A percentile compares a stretch with the other conserved stretches of the same genome.
These are phyloP conservation scores for Solanum virginianum DNA, from an alignment of 257 asterid species.

Conservation along the genomic window DNA sequence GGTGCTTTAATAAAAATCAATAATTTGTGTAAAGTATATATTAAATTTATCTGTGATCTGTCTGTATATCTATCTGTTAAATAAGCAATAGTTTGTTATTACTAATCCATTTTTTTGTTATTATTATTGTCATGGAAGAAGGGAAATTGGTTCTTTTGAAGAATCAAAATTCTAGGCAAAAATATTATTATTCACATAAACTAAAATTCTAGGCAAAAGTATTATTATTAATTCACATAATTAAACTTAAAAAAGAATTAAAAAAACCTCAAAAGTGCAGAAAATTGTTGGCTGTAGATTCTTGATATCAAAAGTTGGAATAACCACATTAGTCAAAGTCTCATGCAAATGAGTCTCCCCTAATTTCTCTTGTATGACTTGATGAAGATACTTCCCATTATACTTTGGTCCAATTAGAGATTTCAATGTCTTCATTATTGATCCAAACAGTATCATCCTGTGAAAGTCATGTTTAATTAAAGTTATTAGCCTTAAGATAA, in stretches of 20 bases:
- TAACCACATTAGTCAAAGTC: slow-evolving; percentile 11
- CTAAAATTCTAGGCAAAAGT: no score
- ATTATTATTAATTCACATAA: no score
- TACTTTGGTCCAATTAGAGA: slow-evolving; percentile 25
- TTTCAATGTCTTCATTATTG: neutral
- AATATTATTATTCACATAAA: neutral
- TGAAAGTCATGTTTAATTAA: neutral
- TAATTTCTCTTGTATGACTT: slow-evolving; percentile 8
- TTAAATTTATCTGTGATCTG: no score
- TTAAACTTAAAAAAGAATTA: no score
- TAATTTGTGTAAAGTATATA: neutral
- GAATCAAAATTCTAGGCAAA: neutral
- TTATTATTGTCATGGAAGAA: neutral
- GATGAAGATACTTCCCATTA: slow-evolving; percentile 17
- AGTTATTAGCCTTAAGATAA: neutral
- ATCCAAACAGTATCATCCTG: neutral
- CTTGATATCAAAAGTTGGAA: slow-evolving; percentile 24
- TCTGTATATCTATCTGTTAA: no score
- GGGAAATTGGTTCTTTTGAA: neutral
- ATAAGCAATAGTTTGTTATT: neutral
- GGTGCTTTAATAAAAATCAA: neutral
- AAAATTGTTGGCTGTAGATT: slow-evolving; percentile 10
- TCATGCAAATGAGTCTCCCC: slow-evolving; percentile 3
- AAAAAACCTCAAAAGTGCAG: slow-evolving; percentile 9
- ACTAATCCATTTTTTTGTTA: neutral